These are phyloP conservation scores for Hypoxylon sp. DNA, from an alignment of 2,329 filamentous ascomycete genomes.

Conservation along the genomic window DNA sequence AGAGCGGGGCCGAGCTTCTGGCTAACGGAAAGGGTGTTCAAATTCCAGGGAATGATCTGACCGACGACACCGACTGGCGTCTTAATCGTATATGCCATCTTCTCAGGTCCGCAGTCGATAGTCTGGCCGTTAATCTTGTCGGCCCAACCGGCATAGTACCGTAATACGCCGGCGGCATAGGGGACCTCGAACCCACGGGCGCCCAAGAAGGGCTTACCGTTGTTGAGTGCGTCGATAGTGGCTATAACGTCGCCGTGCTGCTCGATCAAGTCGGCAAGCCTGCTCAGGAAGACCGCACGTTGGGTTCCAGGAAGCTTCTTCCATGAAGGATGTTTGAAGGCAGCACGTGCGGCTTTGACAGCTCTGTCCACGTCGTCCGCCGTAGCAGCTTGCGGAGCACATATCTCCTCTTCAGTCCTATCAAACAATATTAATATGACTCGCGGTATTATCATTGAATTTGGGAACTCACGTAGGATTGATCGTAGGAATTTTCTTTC, in stretches of 20 bases:
- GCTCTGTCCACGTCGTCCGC: slow-evolving; percentile 5
- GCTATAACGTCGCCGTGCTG: background rate
- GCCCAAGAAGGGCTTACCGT: slow-evolving; percentile 5
- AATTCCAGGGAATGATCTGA: slow-evolving; percentile 9
- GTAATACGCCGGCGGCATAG: background rate
- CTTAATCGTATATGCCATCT: slow-evolving; percentile 8
- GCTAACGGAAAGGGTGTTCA: slow-evolving; percentile 6
- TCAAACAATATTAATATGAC: background rate
- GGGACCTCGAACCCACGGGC: background rate
- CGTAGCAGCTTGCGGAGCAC: slow-evolving; percentile 4
- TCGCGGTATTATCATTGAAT: too few relatives aligned
- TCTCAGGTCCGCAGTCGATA: slow-evolving; percentile 1
- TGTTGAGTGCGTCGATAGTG: slow-evolving; percentile 1
- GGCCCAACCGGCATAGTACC: slow-evolving; percentile 8
- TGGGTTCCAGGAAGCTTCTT: background rate
- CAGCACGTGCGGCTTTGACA: slow-evolving; percentile 5
- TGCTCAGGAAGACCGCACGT: background rate
- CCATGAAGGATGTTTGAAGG: slow-evolving; percentile 11
- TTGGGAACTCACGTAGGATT: background rate
- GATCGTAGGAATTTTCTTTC: slow-evolving; percentile 4
- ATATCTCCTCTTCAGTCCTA: slow-evolving; percentile 12
- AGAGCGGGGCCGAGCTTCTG: slow-evolving; percentile 3
- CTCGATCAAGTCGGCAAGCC: slow-evolving; percentile 6
- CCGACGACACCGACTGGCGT: slow-evolving; percentile 6
- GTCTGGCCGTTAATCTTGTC: slow-evolving; percentile 4